Evolutionary conservation across 352 stramenopile genomes (phyloP), one percentile per base, ranked within the genome.

Genomic region (Globisporangium viniferum): DNA sequence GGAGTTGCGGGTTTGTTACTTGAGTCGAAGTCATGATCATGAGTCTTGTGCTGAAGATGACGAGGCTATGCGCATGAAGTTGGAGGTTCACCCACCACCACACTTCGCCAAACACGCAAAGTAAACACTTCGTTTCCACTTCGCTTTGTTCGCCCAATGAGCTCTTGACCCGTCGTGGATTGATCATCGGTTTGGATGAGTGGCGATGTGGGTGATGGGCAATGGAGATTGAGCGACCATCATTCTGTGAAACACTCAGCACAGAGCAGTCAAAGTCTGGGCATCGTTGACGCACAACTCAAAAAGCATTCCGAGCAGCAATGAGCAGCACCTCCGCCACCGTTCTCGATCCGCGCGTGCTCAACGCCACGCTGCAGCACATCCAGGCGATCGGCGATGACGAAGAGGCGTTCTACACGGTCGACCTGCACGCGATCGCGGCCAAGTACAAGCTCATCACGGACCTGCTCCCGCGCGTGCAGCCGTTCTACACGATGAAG

Each of bases 401-500:
- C 24, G 78, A 90, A n/a, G 84, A 88, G 41, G 74, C 75, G 29
- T 91, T 92, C 68, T 91, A 88, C 74, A 82, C 78, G 7, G 80
- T 90, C 59, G 75, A 91, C 70, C 72, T 91, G 57, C 64, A 67
- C 15, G 64, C 73, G 53, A 71, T 91, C 33, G 75, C 81, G n/a
- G 73, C 69, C 39, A 76, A 91, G 66, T 82, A 82, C 70, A 44
- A 66, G 33, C 70, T 80, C 62, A 77, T 86, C 68, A 68, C 77
- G 65, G 57, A 69, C 91, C 57, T 77, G 72, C 49, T 86, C 7
- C 76, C 79, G 39, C 77, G 76, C 22, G 76, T 84, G 51, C 35
- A 78, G 57, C 89, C 90, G 10, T 97, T 95, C 72, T 98, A 97
- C 76, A 94, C 92, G 35, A 84, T 98, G 69, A 98, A 98, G 69